phyloP scores from a whole-genome alignment of 164 flowering plant species.

The Aristolochia californica region DNA sequence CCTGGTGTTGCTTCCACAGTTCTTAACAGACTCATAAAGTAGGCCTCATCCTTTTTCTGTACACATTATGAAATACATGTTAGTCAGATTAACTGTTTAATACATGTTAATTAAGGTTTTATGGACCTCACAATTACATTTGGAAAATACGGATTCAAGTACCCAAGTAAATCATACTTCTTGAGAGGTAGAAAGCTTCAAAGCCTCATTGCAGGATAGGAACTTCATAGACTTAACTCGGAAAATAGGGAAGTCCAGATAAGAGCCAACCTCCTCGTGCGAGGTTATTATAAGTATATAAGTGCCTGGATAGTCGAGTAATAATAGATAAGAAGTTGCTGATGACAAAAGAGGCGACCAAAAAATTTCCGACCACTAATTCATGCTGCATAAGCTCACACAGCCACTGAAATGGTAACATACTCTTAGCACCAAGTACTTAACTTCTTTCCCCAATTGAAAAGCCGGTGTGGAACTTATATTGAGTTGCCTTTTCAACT shows the following conservation, averaged over 20 bases:
- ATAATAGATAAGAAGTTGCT: constrained; percentile 1
- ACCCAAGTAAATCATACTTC: constrained; percentile 43
- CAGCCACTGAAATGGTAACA: too few species aligned
- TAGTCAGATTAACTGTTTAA: background rate
- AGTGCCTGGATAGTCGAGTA: constrained; percentile 37
- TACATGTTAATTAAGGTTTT: too few species aligned
- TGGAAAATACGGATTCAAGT: constrained; percentile 1
- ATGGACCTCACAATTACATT: background rate
- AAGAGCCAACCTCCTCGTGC: constrained; percentile 62
- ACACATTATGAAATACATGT: constrained; percentile 3
- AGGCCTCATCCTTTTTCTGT: constrained; percentile 91
- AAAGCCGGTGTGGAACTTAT: too few species aligned
- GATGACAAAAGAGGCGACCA: background rate
- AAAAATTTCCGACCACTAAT: too few species aligned
- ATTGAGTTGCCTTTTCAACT: too few species aligned
- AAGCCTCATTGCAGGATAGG: constrained; percentile 61
- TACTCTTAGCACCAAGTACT: too few species aligned
- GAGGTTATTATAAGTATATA: constrained; percentile 77
- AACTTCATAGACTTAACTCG: constrained; percentile 71
- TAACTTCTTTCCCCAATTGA: too few species aligned
- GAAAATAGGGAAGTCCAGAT: constrained; percentile 69
- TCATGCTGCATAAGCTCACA: too few species aligned
- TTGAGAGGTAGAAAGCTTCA: constrained; percentile 45
- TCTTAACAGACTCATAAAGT: constrained; percentile 69
- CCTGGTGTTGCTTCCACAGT: constrained; percentile 88